phyloP scores from a whole-genome alignment of 805 yeast species.

The Sugiyamaella qingdaonensis region DNA sequence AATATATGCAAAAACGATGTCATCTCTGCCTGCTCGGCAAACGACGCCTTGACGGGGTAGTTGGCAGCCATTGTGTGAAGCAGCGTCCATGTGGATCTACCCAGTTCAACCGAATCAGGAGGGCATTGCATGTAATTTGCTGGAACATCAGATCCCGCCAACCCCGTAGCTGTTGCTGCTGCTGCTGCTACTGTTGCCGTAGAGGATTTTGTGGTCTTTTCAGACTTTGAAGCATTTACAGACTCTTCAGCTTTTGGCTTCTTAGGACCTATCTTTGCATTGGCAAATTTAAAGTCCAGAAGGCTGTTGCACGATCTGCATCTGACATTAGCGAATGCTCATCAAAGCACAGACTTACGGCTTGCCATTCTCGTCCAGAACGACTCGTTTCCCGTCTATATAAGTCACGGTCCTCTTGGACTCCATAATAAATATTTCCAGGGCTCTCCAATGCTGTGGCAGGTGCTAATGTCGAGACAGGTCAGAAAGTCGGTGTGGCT shows the following conservation, averaged over 20 bases:
- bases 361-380: constrained; percentile 85
- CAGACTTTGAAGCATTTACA: constrained; percentile 8
- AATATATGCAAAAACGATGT: constrained; percentile 63
- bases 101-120: constrained; percentile 78
- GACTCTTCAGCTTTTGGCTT: constrained; percentile 22
- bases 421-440: too few species aligned
- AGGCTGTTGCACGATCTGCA: constrained; percentile 88
- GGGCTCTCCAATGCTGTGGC: too few species aligned
- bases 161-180: not conserved
- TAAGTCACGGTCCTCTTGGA: constrained; percentile 10
- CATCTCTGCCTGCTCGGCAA: constrained; percentile 65
- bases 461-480: too few species aligned
- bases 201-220: not conserved
- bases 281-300: constrained; percentile 71
- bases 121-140: constrained; percentile 55
- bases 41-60: constrained; percentile 69
- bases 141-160: constrained; percentile 2
- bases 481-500: too few species aligned
- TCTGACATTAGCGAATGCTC: constrained; percentile 30
- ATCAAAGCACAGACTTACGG: constrained; percentile 57
- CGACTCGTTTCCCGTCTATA: constrained; percentile 55
- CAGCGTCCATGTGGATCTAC: constrained; percentile 88
- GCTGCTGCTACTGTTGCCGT: not conserved
- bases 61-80: constrained; percentile 86
- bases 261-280: constrained; percentile 20